Conservation (phyloP, 495 filamentous ascomycete species). For the Lophiotrema nucula region DNA sequence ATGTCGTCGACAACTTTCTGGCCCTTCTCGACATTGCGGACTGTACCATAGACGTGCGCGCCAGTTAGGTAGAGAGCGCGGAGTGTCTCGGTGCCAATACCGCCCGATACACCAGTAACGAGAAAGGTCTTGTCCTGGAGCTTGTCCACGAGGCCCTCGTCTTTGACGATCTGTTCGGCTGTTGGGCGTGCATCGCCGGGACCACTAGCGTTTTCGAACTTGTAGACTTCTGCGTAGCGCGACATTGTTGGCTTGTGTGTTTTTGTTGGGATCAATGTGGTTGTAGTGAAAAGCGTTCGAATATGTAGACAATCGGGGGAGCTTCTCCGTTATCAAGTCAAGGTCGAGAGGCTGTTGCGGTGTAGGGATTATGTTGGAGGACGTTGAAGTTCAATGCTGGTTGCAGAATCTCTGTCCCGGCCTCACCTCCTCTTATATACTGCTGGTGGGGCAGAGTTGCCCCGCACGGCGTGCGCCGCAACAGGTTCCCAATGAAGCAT, state of each 20-base stretch:
- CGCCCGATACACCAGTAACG: slow-evolving; percentile 67
- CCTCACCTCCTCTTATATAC: too few relatives aligned
- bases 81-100: slow-evolving; percentile 53
- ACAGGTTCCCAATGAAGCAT: too few relatives aligned
- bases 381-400: too few relatives aligned
- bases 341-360: too few relatives aligned
- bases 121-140: slow-evolving; percentile 58
- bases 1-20: slow-evolving; percentile 35
- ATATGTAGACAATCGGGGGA: too few relatives aligned
- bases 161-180: slow-evolving; percentile 47
- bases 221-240: slow-evolving; percentile 18
- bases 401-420: too few relatives aligned
- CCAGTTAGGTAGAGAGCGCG: slow-evolving; percentile 49
- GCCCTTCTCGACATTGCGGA: slow-evolving; percentile 43
- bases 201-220: slow-evolving; percentile 35
- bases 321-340: too few relatives aligned
- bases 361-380: too few relatives aligned
- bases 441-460: too few relatives aligned
- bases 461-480: too few relatives aligned
- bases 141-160: slow-evolving; percentile 43
- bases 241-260: neutral
- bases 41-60: slow-evolving; percentile 48
- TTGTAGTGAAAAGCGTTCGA: too few relatives aligned
- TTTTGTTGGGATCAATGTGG: too few relatives aligned
- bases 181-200: slow-evolving; percentile 51